Evolutionary conservation across 805 yeast species (phyloP).

Genomic region (Zygosaccharomyces lentus): DNA sequence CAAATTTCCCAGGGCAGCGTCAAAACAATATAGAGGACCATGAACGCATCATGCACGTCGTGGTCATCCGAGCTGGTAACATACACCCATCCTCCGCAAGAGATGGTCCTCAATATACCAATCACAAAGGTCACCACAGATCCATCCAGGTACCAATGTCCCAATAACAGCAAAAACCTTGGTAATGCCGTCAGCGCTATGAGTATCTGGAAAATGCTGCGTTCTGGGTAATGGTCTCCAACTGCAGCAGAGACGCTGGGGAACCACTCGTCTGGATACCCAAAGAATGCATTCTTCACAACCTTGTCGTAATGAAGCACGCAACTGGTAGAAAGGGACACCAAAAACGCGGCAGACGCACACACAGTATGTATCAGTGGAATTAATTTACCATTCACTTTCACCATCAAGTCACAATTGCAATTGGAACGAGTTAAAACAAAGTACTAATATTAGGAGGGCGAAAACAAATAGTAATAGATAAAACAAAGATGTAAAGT

Average conservation of each 20-base stretch:
- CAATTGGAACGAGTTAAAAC: background rate
- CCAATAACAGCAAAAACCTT: constrained; percentile 59
- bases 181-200: constrained; percentile 95
- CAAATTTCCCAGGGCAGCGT: constrained; percentile 88
- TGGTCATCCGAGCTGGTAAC: constrained; percentile 96
- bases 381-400: constrained; percentile 59
- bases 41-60: constrained; percentile 91
- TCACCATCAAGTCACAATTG: constrained; percentile 21
- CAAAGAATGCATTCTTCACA: constrained; percentile 78
- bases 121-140: constrained; percentile 31
- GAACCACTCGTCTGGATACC: constrained; percentile 98
- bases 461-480: background rate
- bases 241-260: constrained; percentile 96
- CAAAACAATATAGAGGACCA: constrained; percentile 83
- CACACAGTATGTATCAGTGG: constrained; percentile 69
- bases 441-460: background rate
- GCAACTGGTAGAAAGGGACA: constrained; percentile 71
- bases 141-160: constrained; percentile 40
- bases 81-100: constrained; percentile 99
- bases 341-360: constrained; percentile 69
- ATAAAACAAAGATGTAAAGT: background rate
- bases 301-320: constrained; percentile 81
- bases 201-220: constrained; percentile 84
- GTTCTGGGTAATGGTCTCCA: constrained; percentile 95
- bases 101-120: constrained; percentile 85